A percentile compares a stretch with the other conserved stretches of the same genome.
These are phyloP conservation scores for Pleurotus tuoliensis DNA, from an alignment of 768 basidiomycete genomes.

Conservation along the genomic window DNA sequence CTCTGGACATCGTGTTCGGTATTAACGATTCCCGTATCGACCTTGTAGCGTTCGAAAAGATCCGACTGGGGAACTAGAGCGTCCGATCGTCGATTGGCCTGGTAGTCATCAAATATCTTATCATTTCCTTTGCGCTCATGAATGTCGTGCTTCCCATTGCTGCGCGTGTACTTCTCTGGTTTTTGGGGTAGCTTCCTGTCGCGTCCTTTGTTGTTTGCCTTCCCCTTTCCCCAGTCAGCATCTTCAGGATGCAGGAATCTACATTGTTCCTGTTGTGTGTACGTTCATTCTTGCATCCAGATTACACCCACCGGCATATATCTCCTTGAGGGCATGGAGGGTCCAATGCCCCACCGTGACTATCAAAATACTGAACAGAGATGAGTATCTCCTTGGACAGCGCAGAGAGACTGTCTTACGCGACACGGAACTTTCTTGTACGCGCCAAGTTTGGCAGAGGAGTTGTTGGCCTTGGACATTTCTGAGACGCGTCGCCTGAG, in stretches of 20 bases:
- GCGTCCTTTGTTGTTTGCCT: slow-evolving; percentile 15
- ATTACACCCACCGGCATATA: slow-evolving; percentile 40
- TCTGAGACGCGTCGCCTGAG: neutral
- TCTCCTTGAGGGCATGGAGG: slow-evolving; percentile 44
- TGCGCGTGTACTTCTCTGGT: slow-evolving; percentile 14
- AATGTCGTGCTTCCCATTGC: slow-evolving; percentile 1
- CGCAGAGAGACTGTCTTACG: slow-evolving; percentile 23
- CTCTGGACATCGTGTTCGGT: neutral
- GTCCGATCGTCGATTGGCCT: slow-evolving; percentile 23
- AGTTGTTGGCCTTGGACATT: neutral
- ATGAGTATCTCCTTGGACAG: neutral
- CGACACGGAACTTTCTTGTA: slow-evolving; percentile 48
- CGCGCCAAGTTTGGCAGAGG: neutral
- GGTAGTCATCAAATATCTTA: slow-evolving; percentile 10
- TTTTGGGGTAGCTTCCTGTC: slow-evolving; percentile 1
- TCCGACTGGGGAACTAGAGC: slow-evolving; percentile 42
- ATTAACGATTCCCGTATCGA: slow-evolving; percentile 15
- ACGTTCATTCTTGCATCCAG: neutral
- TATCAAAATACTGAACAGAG: slow-evolving; percentile 42
- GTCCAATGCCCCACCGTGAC: slow-evolving; percentile 34
- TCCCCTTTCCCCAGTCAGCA: slow-evolving; percentile 37
- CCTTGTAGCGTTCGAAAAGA: slow-evolving; percentile 32
- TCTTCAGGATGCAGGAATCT: slow-evolving; percentile 52
- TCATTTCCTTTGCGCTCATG: neutral
- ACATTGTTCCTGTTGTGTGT: neutral